phyloP scores from a whole-genome alignment of 23 red algal species.

The Agarophyton chilense region DNA sequence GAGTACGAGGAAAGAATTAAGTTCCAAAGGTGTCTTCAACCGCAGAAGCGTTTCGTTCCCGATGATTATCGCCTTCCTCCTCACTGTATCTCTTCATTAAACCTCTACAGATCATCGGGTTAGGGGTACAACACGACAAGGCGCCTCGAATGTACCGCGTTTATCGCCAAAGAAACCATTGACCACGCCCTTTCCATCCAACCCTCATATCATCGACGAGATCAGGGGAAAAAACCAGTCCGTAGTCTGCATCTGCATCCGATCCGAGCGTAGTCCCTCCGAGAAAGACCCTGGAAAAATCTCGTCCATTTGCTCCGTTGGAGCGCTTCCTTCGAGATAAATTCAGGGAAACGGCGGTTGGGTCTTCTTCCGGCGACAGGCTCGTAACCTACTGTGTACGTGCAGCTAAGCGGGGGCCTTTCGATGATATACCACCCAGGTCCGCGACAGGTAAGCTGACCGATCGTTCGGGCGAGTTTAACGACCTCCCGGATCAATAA shows the following conservation, averaged over 20 bases:
- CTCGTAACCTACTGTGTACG: not conserved
- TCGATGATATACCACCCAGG: not conserved
- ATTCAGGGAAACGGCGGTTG: not conserved
- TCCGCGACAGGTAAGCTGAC: not conserved
- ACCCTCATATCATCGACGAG: conserved; percentile 9
- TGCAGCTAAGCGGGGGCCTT: not conserved
- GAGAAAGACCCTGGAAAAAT: not conserved
- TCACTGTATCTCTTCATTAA: not conserved
- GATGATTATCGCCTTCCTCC: not conserved
- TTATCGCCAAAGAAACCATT: not conserved
- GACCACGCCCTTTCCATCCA: not conserved
- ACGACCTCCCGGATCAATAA: not conserved
- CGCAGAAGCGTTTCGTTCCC: not conserved
- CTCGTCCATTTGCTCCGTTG: not conserved
- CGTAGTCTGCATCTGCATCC: conserved; percentile 5
- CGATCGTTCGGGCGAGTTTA: not conserved
- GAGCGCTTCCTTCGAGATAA: not conserved
- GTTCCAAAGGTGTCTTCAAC: not conserved
- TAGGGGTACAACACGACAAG: not conserved
- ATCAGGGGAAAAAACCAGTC: not conserved
- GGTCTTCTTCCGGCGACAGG: not conserved
- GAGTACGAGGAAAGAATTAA: not conserved
- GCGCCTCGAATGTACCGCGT: not conserved
- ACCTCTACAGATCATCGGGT: not conserved
- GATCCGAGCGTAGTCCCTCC: not conserved